Evolutionary conservation across 2,329 filamentous ascomycete species (phyloP).

Genomic region (Exophiala phaeomuriformis): DNA sequence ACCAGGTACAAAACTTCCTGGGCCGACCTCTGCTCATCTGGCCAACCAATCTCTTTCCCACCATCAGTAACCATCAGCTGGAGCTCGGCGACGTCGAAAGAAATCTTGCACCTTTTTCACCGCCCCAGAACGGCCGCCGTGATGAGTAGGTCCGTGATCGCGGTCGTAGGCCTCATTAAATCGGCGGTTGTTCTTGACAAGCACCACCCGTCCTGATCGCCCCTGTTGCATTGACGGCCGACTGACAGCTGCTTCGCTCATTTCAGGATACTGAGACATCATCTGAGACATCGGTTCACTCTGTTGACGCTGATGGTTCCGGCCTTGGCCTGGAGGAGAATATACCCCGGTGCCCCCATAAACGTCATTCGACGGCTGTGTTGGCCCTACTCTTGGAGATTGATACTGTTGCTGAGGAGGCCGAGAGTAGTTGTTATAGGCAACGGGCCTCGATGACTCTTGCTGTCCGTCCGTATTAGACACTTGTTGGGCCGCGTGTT

Average conservation of each 20-base stretch:
- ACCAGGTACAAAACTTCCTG: not conserved
- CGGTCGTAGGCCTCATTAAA: conserved; percentile 85
- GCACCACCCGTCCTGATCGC: conserved; percentile 47
- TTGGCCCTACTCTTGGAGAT: conserved; percentile 5
- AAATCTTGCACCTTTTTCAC: conserved; percentile 97
- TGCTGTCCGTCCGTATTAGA: conserved; percentile 21
- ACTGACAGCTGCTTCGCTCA: conserved; percentile 8
- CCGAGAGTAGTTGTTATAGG: conserved; percentile 26
- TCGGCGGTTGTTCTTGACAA: conserved; percentile 77
- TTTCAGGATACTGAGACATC: conserved; percentile 37
- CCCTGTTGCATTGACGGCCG: conserved; percentile 39
- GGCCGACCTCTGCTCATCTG: not conserved
- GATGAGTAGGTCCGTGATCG: conserved; percentile 52
- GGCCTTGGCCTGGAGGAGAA: conserved; percentile 18
- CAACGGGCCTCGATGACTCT: conserved; percentile 13
- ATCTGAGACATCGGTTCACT: conserved; percentile 31
- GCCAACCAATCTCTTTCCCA: conserved; percentile 5
- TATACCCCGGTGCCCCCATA: conserved; percentile 28
- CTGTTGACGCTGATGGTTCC: conserved; percentile 31
- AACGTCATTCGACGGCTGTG: conserved; percentile 21
- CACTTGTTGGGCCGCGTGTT: conserved; percentile 12
- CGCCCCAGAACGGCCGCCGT: conserved; percentile 76
- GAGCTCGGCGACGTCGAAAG: conserved; percentile 58
- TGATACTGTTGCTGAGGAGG: conserved; percentile 23
- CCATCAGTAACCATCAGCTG: conserved; percentile 13